Percentiles rank a stretch among this genome's conserved stretches.
Conservation (phyloP, 1,139 yeast species). For the Saccharomyces hybrid region DNA sequence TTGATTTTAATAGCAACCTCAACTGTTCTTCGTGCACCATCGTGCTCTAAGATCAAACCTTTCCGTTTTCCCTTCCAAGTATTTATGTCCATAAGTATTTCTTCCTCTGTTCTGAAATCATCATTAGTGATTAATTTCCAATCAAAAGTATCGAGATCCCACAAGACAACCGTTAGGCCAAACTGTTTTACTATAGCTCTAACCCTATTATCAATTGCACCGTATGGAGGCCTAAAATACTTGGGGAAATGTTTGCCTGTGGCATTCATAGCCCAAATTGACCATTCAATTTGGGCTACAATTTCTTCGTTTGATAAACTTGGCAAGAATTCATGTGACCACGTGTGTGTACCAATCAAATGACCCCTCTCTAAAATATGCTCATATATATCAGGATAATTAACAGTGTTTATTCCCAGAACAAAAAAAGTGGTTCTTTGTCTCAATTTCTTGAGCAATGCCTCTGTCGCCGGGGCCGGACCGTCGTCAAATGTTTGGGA, state of each 20-base stretch:
- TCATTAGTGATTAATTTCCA: conserved; percentile 58
- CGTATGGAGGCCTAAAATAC: conserved; percentile 95
- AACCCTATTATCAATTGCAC: conserved; percentile 83
- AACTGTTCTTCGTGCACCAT: conserved; percentile 60
- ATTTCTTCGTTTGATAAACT: conserved; percentile 67
- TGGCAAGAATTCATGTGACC: conserved; percentile 87
- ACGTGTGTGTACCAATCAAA: conserved; percentile 79
- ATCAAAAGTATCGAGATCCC: conserved; percentile 90
- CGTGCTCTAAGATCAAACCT: conserved; percentile 82
- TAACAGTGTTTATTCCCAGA: conserved; percentile 70
- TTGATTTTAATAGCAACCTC: conserved; percentile 55
- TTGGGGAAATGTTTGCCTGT: conserved; percentile 83
- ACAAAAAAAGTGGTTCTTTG: conserved; percentile 72
- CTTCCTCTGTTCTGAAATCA: conserved; percentile 38
- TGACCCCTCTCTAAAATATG: conserved; percentile 57
- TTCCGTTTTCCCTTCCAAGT: conserved; percentile 42
- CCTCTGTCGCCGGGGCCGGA: conserved; percentile 65
- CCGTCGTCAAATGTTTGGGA: conserved; percentile 96
- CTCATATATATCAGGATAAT: conserved; percentile 65
- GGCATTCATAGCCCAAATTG: conserved; percentile 97
- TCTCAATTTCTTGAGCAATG: conserved; percentile 45
- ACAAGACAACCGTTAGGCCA: conserved; percentile 82
- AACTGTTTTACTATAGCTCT: conserved; percentile 75
- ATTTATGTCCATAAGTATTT: conserved; percentile 48
- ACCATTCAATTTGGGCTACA: conserved; percentile 88